Base-by-base conservation (phyloP, 140 eudicot species). In the Oenanthe javanica region DNA sequence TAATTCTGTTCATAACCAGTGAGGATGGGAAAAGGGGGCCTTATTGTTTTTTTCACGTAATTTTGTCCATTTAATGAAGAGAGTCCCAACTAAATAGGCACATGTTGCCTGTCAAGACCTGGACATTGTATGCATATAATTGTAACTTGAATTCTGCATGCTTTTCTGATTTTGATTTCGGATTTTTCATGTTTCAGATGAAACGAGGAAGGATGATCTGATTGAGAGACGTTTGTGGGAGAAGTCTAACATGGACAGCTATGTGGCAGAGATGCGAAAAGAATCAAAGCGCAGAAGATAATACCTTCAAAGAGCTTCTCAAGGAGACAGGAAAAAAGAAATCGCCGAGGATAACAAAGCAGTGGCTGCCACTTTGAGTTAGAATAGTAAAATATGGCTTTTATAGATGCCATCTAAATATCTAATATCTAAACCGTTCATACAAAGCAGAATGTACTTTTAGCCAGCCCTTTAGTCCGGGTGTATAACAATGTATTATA, bases 271-370 rank as follows among this genome's bases (percentile, higher is more conserved):
- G 82, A 90, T 90, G 94, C 84, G 98, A 83, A 94, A 90, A 90
- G 98, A 94, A 82, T 91, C 98, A 18, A 94, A 92, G 84, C 90
- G 97, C 72, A 89, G 98, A 86, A 91, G 98, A 84, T 94, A 88
- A 84, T 71, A 31, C 51, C 79, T 80, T 46, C 1, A 4, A 46
- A 79, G 63, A 82, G 71, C 73, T 83, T 31, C 52, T 74, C 2
- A 16, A 15, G 11, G 72, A 38, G 54, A 77, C 42, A 8, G 16
- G 15, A 54, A 52, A 72, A 72, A 51, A 42, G 63, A 73, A 64
- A 75, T 1, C 5, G 36, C 36, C 1, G 69, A 61, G 59, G 78
- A 72, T 49, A 27, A 16, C 79, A 71, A 48, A 11, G 14, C 61
- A 11, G 57, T 43, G 12, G 51, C 51, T n/a, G 55, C 25, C 77